A percentile compares a stretch with the other conserved stretches of the same genome.
phyloP scores from a whole-genome alignment of 2,329 filamentous ascomycete genomes.

The Penicillium sp. region DNA sequence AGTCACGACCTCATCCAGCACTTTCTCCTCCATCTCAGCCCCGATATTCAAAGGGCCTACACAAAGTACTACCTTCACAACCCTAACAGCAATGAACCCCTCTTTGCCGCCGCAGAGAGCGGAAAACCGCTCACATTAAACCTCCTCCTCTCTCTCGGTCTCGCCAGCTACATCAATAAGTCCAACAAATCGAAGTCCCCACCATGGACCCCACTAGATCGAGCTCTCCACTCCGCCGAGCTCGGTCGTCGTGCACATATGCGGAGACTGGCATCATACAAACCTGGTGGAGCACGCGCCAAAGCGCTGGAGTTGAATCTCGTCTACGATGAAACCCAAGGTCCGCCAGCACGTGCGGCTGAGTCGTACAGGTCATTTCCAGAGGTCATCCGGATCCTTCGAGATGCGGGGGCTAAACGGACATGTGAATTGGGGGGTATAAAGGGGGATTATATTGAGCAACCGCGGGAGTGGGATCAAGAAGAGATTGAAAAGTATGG shows the following conservation, averaged over 20 bases:
- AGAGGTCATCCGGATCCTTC: constrained; percentile 18
- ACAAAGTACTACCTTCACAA: constrained; percentile 17
- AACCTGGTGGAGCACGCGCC: constrained; percentile 10
- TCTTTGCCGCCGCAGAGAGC: constrained; percentile 17
- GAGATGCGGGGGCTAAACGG: constrained; percentile 19
- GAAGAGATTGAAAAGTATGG: constrained; percentile 16
- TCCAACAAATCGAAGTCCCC: constrained; percentile 7
- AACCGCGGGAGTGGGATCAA: constrained; percentile 20
- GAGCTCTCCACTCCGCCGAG: constrained; percentile 19
- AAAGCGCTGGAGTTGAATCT: constrained; percentile 16
- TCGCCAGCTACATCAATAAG: constrained; percentile 16
- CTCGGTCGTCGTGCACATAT: constrained; percentile 21
- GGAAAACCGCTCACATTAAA: constrained; percentile 16
- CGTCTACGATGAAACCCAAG: constrained; percentile 18
- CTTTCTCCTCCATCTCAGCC: constrained; percentile 15
- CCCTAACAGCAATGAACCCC: constrained; percentile 8
- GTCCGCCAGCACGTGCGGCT: constrained; percentile 17
- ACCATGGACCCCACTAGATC: constrained; percentile 19
- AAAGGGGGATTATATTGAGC: constrained; percentile 5
- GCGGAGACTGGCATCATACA: constrained; percentile 18
- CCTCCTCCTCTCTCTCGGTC: constrained; percentile 23
- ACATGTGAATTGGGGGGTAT: constrained; percentile 17
- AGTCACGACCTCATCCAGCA: constrained; percentile 22
- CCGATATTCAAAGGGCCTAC: constrained; percentile 14
- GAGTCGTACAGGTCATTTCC: constrained; percentile 18